A percentile compares a stretch with the other conserved stretches of the same genome.
Conservation (phyloP, 441 rosid species). For the Bocquillonia castaneifolia region DNA sequence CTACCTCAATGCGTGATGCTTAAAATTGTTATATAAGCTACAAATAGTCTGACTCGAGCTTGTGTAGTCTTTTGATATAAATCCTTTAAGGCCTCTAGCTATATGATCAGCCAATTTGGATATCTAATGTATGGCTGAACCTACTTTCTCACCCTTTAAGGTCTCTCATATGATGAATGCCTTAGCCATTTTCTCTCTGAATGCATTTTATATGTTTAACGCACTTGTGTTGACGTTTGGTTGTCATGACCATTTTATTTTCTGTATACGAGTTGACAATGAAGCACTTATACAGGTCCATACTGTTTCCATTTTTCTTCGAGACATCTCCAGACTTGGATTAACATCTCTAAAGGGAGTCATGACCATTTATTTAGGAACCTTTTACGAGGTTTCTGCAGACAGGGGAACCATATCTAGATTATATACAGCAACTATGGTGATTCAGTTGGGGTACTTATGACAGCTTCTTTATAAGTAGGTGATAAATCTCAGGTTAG, state of each 20-base stretch:
- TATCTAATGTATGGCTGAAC: background rate
- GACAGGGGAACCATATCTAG: background rate
- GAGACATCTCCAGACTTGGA: background rate
- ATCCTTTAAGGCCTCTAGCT: background rate
- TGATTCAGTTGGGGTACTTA: slow-evolving; percentile 25
- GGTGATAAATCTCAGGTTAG: slow-evolving; percentile 27
- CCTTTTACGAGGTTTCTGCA: background rate
- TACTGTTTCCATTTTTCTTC: background rate
- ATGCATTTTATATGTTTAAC: slow-evolving; percentile 4
- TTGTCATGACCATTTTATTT: background rate
- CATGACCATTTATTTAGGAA: slow-evolving; percentile 10
- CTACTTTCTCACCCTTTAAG: background rate
- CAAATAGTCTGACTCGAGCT: background rate
- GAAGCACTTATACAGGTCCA: slow-evolving; percentile 20
- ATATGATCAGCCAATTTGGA: background rate
- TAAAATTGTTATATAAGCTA: background rate
- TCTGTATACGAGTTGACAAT: background rate
- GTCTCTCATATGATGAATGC: background rate
- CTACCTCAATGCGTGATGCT: background rate
- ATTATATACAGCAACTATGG: slow-evolving; percentile 8
- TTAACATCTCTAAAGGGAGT: slow-evolving; percentile 7
- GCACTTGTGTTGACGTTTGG: background rate
- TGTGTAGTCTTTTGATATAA: background rate
- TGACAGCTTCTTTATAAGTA: slow-evolving; percentile 23
- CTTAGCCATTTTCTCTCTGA: background rate